Percentiles rank a stretch among this genome's conserved stretches.
Evolutionary conservation across 2,329 filamentous ascomycete genomes (phyloP).

Genomic region (Periconia macrospinosa): DNA sequence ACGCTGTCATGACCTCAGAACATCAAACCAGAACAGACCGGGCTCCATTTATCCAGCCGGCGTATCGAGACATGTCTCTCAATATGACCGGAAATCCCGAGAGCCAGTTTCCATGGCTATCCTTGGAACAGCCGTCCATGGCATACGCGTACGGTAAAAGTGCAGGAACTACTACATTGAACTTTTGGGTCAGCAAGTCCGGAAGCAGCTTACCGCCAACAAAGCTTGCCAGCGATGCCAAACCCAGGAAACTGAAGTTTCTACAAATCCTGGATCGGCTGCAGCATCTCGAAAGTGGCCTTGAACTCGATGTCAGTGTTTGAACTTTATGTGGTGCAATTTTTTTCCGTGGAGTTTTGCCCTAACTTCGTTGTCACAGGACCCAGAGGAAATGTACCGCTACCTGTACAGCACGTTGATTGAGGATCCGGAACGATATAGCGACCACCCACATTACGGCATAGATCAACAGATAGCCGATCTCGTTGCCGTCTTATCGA

Average conservation of each 20-base stretch:
- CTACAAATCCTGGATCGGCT: slow-evolving; percentile 49
- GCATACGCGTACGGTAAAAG: slow-evolving; percentile 67
- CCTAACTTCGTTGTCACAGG: slow-evolving; percentile 41
- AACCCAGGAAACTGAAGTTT: slow-evolving; percentile 64
- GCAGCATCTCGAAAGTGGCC: slow-evolving; percentile 44
- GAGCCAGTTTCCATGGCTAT: slow-evolving; percentile 63
- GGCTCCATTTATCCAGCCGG: slow-evolving; percentile 35
- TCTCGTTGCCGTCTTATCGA: slow-evolving; percentile 68
- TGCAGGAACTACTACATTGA: slow-evolving; percentile 72
- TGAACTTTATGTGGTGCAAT: slow-evolving; percentile 14
- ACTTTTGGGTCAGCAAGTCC: slow-evolving; percentile 66
- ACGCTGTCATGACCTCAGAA: slow-evolving; percentile 44
- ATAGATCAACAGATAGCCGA: slow-evolving; percentile 74
- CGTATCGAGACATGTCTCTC: slow-evolving; percentile 43
- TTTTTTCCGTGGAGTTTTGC: slow-evolving; percentile 9
- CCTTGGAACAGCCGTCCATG: slow-evolving; percentile 73
- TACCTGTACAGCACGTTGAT: slow-evolving; percentile 70
- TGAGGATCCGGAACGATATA: slow-evolving; percentile 65
- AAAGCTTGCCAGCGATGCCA: slow-evolving; percentile 60
- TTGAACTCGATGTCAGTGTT: slow-evolving; percentile 47
- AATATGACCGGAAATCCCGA: slow-evolving; percentile 40
- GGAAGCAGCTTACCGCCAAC: slow-evolving; percentile 60
- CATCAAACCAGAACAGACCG: slow-evolving; percentile 43
- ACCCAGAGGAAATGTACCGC: slow-evolving; percentile 50
- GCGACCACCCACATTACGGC: slow-evolving; percentile 58